A percentile compares a stretch with the other conserved stretches of the same genome.
These are phyloP conservation scores for Lactifluus hygrophoroides DNA, from an alignment of 768 basidiomycete genomes.

Conservation along the genomic window DNA sequence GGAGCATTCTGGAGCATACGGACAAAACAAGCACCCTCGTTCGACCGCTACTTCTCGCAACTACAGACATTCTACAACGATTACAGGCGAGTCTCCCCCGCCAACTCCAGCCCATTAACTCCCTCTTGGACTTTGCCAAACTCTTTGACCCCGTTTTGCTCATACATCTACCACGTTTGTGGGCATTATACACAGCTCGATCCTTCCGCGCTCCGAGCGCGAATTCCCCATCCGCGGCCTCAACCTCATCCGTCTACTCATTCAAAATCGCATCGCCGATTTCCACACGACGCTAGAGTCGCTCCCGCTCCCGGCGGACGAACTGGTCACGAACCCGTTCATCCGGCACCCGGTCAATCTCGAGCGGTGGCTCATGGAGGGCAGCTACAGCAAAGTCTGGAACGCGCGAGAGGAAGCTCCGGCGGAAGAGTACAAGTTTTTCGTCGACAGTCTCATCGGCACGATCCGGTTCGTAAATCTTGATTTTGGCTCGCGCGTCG, in stretches of 20 bases:
- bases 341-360: slow-evolving; percentile 84
- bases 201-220: slow-evolving; percentile 75
- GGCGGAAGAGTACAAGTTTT: slow-evolving; percentile 89
- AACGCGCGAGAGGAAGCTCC: slow-evolving; percentile 88
- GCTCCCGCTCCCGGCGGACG: slow-evolving; percentile 61
- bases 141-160: no score
- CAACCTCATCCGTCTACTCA: slow-evolving; percentile 89
- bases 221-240: slow-evolving; percentile 87
- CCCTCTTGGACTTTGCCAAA: no score
- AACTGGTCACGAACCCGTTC: slow-evolving; percentile 58
- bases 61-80: slow-evolving; percentile 86
- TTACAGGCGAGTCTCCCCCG: slow-evolving; percentile 47
- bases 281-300: slow-evolving; percentile 97
- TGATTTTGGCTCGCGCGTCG: neutral
- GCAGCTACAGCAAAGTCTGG: slow-evolving; percentile 97
- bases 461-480: slow-evolving; percentile 66
- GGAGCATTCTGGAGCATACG: slow-evolving; percentile 93
- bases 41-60: slow-evolving; percentile 92
- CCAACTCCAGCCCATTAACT: no score
- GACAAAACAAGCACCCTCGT: slow-evolving; percentile 79
- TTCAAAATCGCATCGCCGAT: slow-evolving; percentile 92
- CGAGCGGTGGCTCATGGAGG: slow-evolving; percentile 98
- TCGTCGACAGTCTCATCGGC: slow-evolving; percentile 87
- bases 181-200: slow-evolving; percentile 36
- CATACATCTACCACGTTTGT: no score